A percentile compares a stretch with the other conserved stretches of the same genome.
These are phyloP conservation scores for Citrus trifoliata DNA, from an alignment of 345 rosid species.

Conservation along the genomic window DNA sequence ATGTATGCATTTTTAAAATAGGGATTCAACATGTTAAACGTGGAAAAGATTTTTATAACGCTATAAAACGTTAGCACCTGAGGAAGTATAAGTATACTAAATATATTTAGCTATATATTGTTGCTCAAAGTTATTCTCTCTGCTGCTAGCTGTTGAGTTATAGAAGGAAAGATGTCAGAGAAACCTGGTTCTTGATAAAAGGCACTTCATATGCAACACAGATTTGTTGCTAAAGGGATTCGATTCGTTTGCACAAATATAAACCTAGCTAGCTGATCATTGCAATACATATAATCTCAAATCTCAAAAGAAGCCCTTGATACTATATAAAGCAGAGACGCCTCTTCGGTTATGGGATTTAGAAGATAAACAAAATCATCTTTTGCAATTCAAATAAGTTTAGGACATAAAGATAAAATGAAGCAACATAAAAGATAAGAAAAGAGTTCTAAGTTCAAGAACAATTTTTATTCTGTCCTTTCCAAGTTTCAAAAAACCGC, in stretches of 20 bases:
- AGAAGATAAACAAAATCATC: neutral
- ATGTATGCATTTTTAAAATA: too few species aligned
- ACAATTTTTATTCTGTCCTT: neutral
- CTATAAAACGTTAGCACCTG: too few species aligned
- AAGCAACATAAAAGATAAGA: neutral
- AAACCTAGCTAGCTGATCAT: neutral
- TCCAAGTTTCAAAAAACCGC: conserved; percentile 2
- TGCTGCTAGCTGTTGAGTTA: neutral
- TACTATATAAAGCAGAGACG: neutral
- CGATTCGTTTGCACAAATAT: neutral
- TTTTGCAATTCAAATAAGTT: neutral
- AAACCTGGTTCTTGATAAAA: neutral
- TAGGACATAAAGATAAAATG: conserved; percentile 3
- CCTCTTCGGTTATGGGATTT: neutral
- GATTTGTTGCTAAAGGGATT: neutral
- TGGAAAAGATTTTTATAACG: too few species aligned
- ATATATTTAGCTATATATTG: neutral
- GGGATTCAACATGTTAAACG: too few species aligned
- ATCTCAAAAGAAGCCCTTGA: neutral
- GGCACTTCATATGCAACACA: neutral
- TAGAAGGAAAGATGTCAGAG: neutral
- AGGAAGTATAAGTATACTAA: too few species aligned
- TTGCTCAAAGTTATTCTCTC: neutral
- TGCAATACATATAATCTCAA: neutral
- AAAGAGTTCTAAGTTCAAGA: conserved; percentile 4